Base-by-base conservation (phyloP, 2,329 filamentous ascomycete genomes). In the Kalaharituber pfeilii region DNA sequence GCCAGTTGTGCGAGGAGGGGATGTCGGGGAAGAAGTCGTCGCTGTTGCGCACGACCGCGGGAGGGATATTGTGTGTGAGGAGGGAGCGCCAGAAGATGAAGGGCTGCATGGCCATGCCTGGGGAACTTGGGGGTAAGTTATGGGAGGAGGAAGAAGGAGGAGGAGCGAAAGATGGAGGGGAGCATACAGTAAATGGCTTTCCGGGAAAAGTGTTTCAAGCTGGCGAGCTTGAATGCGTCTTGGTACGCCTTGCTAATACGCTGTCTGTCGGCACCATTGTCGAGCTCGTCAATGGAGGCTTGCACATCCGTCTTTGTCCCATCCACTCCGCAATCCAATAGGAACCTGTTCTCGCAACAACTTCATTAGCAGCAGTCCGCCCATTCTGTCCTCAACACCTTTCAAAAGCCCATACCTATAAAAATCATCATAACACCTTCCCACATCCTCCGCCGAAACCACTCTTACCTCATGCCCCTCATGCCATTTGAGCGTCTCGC, bases 171-270 rank as follows among this genome's bases (percentile, higher is more conserved):
- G 29, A 33, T 8, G 29, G 15, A 6, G 67, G 91, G 84, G 0
- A 87, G 91, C 88, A 96, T 96, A 78, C 91, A 96, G 2, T 85
- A 89, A 51, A 95, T 93, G 4, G 81, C 78, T 62, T 80, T 82
- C 50, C 76, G 78, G 62, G 79, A 77, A 65, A 98, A 91, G 65
- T 93, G 76, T 9, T 81, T 81, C 15, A 76, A 71, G 5, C 89
- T 79, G 47, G 80, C 76, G 24, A 75, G 49, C 27, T 52, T 56
- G 20, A 58, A 59, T n/a, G 57, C 57, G 44, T 59, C 53, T 22
- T 56, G 56, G 27, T 59, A 59, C 7, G 56, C 56, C 9, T 45
- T 52, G 5, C 44, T 50, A 9, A 59, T 33, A 30, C 13, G 47
- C 13, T 33, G 44, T 33, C 49, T 53, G 25, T 58, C 57, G 1